Evolutionary conservation across 495 filamentous ascomycete genomes (phyloP).

Genomic region (Podospora australis): DNA sequence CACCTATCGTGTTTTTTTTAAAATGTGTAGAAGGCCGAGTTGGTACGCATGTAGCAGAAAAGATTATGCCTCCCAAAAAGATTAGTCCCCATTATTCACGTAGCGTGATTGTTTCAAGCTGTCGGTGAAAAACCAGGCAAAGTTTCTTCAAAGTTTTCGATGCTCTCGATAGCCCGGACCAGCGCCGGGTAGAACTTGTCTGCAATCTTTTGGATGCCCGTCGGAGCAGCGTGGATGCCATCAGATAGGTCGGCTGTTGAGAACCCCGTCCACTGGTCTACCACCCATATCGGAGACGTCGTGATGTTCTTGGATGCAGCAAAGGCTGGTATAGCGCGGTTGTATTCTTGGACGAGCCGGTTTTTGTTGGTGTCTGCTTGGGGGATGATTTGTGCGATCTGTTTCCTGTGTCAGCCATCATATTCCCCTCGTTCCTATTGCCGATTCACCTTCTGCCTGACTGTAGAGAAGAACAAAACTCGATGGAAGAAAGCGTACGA

Average conservation of each 20-base stretch:
- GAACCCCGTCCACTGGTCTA: constrained; percentile 46
- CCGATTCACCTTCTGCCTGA: background rate
- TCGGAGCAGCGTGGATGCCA: constrained; percentile 42
- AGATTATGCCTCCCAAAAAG: too few species aligned
- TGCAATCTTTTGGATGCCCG: background rate
- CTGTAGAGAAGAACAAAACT: background rate
- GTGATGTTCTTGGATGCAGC: constrained; percentile 39
- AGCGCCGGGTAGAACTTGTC: constrained; percentile 1
- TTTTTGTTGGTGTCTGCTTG: constrained; percentile 31
- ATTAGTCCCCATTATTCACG: too few species aligned
- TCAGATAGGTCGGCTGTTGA: constrained; percentile 34
- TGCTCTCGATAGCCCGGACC: background rate
- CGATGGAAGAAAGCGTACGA: constrained; percentile 36
- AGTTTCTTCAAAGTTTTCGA: background rate
- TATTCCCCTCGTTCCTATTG: background rate
- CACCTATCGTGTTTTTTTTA: too few species aligned
- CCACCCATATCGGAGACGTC: constrained; percentile 45
- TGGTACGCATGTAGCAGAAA: too few species aligned
- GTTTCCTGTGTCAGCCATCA: background rate
- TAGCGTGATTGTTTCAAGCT: background rate
- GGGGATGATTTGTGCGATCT: constrained; percentile 52
- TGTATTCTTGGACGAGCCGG: constrained; percentile 36
- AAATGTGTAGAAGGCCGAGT: too few species aligned
- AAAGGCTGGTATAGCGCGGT: constrained; percentile 43
- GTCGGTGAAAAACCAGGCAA: background rate